These are phyloP conservation scores for Paramecium primaurelia DNA, from an alignment of 73 alveolate species.

Conservation along the genomic window DNA sequence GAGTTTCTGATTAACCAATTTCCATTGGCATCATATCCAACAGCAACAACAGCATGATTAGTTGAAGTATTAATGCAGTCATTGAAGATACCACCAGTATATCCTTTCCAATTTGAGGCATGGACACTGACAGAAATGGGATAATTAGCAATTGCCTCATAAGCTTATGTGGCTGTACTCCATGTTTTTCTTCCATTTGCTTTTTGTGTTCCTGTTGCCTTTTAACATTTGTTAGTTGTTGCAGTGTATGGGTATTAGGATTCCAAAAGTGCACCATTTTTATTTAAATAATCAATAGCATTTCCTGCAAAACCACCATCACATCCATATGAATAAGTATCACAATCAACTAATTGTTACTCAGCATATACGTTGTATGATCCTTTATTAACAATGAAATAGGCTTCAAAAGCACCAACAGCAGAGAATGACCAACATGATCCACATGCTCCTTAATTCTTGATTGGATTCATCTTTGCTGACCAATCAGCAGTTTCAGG, in stretches of 20 bases:
- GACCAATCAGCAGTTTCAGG: slow-evolving; percentile 23
- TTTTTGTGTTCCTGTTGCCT: not conserved
- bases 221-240: slow-evolving; percentile 44
- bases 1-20: slow-evolving; percentile 89
- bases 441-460: slow-evolving; percentile 66
- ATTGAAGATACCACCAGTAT: slow-evolving; percentile 47
- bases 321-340: slow-evolving; percentile 60
- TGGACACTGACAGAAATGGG: slow-evolving; percentile 72
- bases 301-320: slow-evolving; percentile 73
- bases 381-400: not conserved
- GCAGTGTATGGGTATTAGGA: slow-evolving; percentile 69
- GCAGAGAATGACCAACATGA: slow-evolving; percentile 70
- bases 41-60: slow-evolving; percentile 77
- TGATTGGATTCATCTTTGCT: slow-evolving; percentile 60
- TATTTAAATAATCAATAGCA: slow-evolving; percentile 62
- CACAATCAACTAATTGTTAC: slow-evolving; percentile 56
- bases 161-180: not conserved
- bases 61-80: slow-evolving; percentile 58
- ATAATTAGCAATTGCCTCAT: slow-evolving; percentile 50
- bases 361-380: not conserved
- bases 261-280: slow-evolving; percentile 55
- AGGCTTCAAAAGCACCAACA: slow-evolving; percentile 68
- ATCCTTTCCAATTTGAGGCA: slow-evolving; percentile 68
- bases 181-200: not conserved
- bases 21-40: slow-evolving; percentile 66